A percentile compares a stretch with the other conserved stretches of the same genome.
Evolutionary conservation across 129 eudicot species (phyloP).

Genomic region (Scalesia atractyloides): DNA sequence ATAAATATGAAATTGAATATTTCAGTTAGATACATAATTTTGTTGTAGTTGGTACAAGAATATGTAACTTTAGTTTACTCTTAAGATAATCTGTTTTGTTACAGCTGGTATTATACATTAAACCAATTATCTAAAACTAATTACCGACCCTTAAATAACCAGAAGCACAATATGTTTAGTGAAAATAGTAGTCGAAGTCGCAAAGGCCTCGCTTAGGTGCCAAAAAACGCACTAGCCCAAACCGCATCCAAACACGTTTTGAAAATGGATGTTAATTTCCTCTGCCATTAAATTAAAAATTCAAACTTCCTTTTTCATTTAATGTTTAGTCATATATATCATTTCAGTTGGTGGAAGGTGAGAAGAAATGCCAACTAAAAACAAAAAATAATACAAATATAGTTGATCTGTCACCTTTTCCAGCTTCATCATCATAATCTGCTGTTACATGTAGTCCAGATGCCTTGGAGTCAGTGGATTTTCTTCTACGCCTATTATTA

Average conservation of each 20-base stretch:
- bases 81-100: neutral
- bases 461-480: constrained; percentile 57
- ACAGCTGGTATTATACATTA: no score
- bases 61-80: neutral
- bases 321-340: neutral
- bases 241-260: neutral
- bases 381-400: neutral
- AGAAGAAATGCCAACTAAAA: constrained; percentile 2
- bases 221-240: neutral
- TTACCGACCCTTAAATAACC: no score
- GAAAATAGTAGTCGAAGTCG: no score
- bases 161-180: neutral
- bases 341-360: constrained; percentile 1
- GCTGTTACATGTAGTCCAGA: constrained; percentile 37
- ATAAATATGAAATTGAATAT: neutral
- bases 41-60: neutral
- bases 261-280: constrained; percentile 18
- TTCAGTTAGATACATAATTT: neutral
- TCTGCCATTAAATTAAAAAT: neutral
- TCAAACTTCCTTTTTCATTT: constrained; percentile 8
- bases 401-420: constrained; percentile 53
- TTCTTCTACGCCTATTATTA: constrained; percentile 85
- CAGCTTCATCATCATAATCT: constrained; percentile 62
- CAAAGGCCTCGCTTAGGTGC: no score
- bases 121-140: no score